Percentiles rank a stretch among this genome's conserved stretches.
Conservation (phyloP, 1,284 basidiomycete species). For the Puccinia horiana region DNA sequence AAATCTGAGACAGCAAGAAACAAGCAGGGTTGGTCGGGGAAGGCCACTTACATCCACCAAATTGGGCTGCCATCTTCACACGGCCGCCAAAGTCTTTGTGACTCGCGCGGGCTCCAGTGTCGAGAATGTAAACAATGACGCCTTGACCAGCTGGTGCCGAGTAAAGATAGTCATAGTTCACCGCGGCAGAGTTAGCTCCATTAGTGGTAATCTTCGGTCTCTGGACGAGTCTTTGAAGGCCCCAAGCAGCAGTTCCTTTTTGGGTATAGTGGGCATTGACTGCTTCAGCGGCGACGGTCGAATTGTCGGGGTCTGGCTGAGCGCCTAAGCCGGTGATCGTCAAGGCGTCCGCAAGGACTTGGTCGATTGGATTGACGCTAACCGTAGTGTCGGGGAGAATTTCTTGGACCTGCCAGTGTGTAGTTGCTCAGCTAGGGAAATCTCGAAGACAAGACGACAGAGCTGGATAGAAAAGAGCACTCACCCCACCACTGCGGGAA, state of each 20-base stretch:
- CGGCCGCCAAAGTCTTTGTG: conserved; percentile 38
- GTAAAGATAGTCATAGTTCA: conserved; percentile 43
- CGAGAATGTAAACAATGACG: conserved; percentile 34
- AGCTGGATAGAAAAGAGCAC: background rate
- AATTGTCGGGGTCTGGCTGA: background rate
- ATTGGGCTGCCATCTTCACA: conserved; percentile 41
- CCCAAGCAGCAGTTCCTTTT: conserved; percentile 45
- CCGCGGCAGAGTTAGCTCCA: conserved; percentile 5
- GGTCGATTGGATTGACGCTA: conserved; percentile 10
- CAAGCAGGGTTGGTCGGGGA: background rate
- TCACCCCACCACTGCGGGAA: conserved; percentile 16
- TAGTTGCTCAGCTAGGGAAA: background rate
- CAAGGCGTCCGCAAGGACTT: conserved; percentile 4
- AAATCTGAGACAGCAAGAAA: background rate
- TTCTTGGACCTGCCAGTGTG: conserved; percentile 15
- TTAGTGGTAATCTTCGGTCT: background rate
- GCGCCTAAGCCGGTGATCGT: background rate
- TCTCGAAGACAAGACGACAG: background rate
- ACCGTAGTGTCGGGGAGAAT: conserved; percentile 25
- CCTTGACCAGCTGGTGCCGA: conserved; percentile 31
- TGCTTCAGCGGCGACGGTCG: background rate
- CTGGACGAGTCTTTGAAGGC: conserved; percentile 39
- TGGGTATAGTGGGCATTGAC: background rate
- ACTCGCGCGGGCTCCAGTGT: conserved; percentile 35
- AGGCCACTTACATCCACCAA: conserved; percentile 47